Evolutionary conservation across 2,329 filamentous ascomycete species (phyloP), one percentile per base, ranked within the genome.

Genomic region (Colletotrichum sp.): DNA sequence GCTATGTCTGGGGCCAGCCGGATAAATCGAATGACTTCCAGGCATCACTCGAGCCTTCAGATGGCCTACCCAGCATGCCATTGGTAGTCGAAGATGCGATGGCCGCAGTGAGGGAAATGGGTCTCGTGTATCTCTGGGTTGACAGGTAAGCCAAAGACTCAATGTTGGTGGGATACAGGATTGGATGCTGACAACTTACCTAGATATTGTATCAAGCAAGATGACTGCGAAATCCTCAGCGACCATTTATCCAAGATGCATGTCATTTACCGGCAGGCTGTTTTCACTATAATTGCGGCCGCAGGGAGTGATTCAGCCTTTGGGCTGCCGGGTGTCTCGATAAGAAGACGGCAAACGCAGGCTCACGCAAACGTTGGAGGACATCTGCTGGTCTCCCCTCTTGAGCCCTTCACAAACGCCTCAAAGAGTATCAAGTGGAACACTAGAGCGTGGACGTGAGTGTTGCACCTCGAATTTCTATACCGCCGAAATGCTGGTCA

Each of bases 271-370:
- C 9, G 39, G 9, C 19, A 44, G 9, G 39, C 39, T n/a, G 0
- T 3, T 6, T 44, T 44, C 5, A 44, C 39, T 9, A 44, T 44
- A 12, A 6, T 44, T 2, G 39, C 39, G 0, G 39, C 39, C 39
- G 19, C 39, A 0, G 39, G 39, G 0, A 6, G 0, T 1, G 39
- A n/a, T 44, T 44, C 39, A 52, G n/a, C n/a, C 0, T 22, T 22
- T 22, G n/a, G 44, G 1, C 44, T 52, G n/a, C 44, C 44, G 44
- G 44, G 44, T 13, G 44, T 52, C 2, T 52, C 44, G 44, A 22
- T 2, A 5, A 52, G 44, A 22, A 13, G 8, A 5, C 44, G 44
- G 44, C 44, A 52, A 22, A 5, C n/a, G 1, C 44, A 52, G n/a
- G 39, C 39, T 0, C 11, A 52, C 2, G n/a, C 19, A 22, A 5